Conservation (phyloP, 805 yeast species). For the Blastobotrys muscicola region DNA sequence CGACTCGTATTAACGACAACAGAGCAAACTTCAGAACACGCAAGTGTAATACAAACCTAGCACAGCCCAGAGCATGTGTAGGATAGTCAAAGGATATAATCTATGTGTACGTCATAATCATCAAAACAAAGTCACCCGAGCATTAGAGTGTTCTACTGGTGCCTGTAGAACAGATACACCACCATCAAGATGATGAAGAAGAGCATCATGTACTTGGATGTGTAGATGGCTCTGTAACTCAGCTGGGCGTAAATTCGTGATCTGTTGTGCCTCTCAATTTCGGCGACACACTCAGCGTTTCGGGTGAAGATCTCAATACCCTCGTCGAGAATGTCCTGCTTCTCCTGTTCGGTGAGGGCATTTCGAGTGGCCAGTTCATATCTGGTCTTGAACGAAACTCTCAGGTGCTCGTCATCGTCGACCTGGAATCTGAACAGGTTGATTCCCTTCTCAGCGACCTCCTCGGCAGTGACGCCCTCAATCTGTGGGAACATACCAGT, state of each 20-base stretch:
- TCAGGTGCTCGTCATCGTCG: slow-evolving; percentile 54
- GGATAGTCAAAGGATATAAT: too few species aligned
- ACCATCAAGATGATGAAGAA: background rate
- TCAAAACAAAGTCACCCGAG: too few species aligned
- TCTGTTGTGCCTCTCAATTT: slow-evolving; percentile 59
- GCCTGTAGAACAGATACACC: background rate
- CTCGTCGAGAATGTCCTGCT: slow-evolving; percentile 59
- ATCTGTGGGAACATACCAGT: slow-evolving; percentile 69
- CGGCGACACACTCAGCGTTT: slow-evolving; percentile 51
- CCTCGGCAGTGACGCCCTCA: slow-evolving; percentile 54
- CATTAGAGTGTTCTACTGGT: too few species aligned
- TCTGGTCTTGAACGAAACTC: slow-evolving; percentile 60
- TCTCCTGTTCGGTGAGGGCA: slow-evolving; percentile 59
- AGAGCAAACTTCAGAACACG: too few species aligned
- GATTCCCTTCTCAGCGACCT: slow-evolving; percentile 52
- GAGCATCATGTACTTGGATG: background rate
- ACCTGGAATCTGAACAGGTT: slow-evolving; percentile 64
- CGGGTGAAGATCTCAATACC: slow-evolving; percentile 55
- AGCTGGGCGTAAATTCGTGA: slow-evolving; percentile 17
- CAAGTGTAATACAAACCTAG: too few species aligned
- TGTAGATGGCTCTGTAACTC: slow-evolving; percentile 9
- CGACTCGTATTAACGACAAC: too few species aligned
- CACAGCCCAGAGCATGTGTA: too few species aligned
- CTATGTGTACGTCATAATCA: too few species aligned
- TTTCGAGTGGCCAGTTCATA: slow-evolving; percentile 71